These are phyloP conservation scores for Collybiopsis confluens DNA, from an alignment of 768 basidiomycete species.

Conservation along the genomic window DNA sequence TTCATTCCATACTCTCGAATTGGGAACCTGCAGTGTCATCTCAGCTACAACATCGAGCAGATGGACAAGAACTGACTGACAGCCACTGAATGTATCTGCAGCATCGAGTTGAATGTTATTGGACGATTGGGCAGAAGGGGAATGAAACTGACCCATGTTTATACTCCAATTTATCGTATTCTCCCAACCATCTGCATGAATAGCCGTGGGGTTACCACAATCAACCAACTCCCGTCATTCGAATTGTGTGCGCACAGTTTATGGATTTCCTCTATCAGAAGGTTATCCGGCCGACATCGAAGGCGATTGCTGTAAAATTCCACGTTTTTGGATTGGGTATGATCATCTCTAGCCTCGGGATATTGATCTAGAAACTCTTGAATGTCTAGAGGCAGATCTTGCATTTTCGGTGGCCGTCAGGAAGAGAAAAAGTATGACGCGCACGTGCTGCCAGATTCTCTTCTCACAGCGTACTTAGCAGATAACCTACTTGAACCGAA, in stretches of 20 bases:
- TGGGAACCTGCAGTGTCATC: constrained; percentile 49
- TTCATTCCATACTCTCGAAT: constrained; percentile 76
- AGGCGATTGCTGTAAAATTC: constrained; percentile 57
- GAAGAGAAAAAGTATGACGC: background rate
- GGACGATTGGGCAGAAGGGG: too few relatives aligned
- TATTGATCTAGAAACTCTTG: constrained; percentile 56
- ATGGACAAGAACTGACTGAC: constrained; percentile 34
- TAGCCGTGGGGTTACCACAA: constrained; percentile 6
- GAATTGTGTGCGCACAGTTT: constrained; percentile 35
- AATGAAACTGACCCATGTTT: too few relatives aligned
- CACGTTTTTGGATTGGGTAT: constrained; percentile 40
- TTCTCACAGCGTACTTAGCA: too few relatives aligned
- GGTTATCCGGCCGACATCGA: constrained; percentile 57
- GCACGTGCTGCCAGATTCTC: too few relatives aligned
- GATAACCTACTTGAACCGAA: too few relatives aligned
- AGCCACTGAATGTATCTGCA: constrained; percentile 84
- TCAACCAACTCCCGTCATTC: background rate
- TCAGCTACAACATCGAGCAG: background rate
- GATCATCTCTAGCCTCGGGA: constrained; percentile 38
- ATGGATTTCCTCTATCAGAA: constrained; percentile 61
- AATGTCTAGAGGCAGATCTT: constrained; percentile 51
- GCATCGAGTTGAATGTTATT: too few relatives aligned
- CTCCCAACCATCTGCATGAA: constrained; percentile 66
- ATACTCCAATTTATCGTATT: constrained; percentile 58
- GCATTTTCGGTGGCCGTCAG: constrained; percentile 11